A percentile compares a stretch with the other conserved stretches of the same genome.
These are phyloP conservation scores for Curvularia sp. DNA, from an alignment of 2,329 filamentous ascomycete species.

Conservation along the genomic window DNA sequence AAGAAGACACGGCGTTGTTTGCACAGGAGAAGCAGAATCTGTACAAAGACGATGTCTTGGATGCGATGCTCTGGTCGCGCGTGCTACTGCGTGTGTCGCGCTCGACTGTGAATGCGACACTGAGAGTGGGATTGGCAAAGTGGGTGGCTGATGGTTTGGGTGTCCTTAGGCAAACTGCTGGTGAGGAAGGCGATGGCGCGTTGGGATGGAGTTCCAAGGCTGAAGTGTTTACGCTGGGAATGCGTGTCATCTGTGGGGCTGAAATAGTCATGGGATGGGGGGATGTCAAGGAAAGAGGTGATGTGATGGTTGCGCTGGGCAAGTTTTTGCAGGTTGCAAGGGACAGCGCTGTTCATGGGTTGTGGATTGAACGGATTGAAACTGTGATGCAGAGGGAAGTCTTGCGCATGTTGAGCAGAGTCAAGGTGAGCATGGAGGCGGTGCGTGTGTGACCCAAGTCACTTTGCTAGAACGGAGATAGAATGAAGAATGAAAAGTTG, in stretches of 20 bases:
- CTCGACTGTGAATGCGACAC: neutral
- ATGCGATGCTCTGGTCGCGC: conserved; percentile 72
- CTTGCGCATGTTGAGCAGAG: conserved; percentile 18
- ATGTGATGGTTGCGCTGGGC: conserved; percentile 39
- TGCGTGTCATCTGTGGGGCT: conserved; percentile 54
- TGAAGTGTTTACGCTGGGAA: conserved; percentile 69
- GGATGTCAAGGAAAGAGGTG: conserved; percentile 22
- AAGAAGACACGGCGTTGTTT: conserved; percentile 74
- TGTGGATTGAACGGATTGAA: conserved; percentile 50
- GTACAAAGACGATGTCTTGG: conserved; percentile 83
- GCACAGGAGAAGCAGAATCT: conserved; percentile 91
- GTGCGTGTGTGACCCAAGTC: neutral
- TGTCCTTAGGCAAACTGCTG: conserved; percentile 50
- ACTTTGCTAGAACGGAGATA: neutral
- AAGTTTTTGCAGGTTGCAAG: conserved; percentile 33
- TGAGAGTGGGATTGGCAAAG: conserved; percentile 16
- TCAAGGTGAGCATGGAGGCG: conserved; percentile 7
- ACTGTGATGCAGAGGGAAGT: conserved; percentile 38
- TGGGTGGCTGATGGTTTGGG: conserved; percentile 64
- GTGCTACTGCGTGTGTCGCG: conserved; percentile 53
- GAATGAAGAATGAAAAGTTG: neutral
- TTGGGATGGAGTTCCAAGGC: conserved; percentile 76
- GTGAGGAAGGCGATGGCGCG: conserved; percentile 64
- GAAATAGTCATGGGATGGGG: conserved; percentile 50
- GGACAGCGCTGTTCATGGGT: conserved; percentile 39